Conservation (phyloP, 257 asterid genomes). For the Capsicum baccatum region DNA sequence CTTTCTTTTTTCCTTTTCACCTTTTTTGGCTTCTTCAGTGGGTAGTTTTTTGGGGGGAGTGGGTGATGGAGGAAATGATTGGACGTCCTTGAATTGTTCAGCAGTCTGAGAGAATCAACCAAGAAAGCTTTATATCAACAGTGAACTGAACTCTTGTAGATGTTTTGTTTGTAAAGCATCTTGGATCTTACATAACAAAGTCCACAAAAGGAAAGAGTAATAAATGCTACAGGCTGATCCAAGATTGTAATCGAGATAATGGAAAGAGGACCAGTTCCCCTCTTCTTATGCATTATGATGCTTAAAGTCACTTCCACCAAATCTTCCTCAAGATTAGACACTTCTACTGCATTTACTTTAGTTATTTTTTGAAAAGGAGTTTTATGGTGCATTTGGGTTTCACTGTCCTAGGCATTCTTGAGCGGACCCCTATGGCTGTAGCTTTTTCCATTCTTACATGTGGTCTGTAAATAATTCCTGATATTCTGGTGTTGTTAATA, state of each 20-base stretch:
- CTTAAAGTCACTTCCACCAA: neutral
- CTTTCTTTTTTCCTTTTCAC: neutral
- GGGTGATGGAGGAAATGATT: neutral
- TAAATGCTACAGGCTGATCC: constrained; percentile 22
- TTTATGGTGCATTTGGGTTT: constrained; percentile 6
- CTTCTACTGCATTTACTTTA: neutral
- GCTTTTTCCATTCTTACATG: constrained; percentile 4
- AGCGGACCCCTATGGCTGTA: neutral
- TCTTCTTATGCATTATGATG: neutral
- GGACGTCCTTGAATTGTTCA: neutral
- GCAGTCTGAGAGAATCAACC: neutral
- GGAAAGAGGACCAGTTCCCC: constrained; percentile 19
- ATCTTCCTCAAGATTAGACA: constrained; percentile 5
- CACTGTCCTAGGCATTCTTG: neutral
- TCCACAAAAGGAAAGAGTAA: constrained; percentile 8
- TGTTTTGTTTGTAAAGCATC: constrained; percentile 6
- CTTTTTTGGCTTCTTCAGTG: neutral
- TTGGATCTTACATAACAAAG: neutral
- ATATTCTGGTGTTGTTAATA: constrained; percentile 5
- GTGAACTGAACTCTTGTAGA: constrained; percentile 24
- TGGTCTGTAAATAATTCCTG: neutral
- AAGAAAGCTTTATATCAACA: constrained; percentile 16
- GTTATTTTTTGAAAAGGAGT: constrained; percentile 11
- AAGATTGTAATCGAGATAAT: neutral
- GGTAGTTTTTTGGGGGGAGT: neutral